A percentile compares a stretch with the other conserved stretches of the same genome.
phyloP scores from a whole-genome alignment of 768 basidiomycete genomes.

The Steccherinum ochraceum region DNA sequence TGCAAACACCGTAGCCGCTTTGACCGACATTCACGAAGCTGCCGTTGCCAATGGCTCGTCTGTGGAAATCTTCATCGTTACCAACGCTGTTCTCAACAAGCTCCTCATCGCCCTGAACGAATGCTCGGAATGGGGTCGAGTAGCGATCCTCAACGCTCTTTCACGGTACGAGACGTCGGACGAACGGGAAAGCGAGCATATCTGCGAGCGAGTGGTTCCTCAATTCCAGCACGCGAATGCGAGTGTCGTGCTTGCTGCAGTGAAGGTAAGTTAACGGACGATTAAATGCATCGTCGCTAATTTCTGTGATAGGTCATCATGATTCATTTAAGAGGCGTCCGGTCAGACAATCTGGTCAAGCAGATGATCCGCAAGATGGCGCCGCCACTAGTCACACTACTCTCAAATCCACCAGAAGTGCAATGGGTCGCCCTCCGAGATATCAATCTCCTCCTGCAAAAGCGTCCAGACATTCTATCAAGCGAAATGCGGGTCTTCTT shows the following conservation, averaged over 20 bases:
- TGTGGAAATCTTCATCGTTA: constrained; percentile 74
- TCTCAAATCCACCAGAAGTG: constrained; percentile 94
- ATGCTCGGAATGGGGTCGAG: constrained; percentile 98
- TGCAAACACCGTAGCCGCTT: constrained; percentile 89
- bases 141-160: constrained; percentile 84
- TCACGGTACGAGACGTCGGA: constrained; percentile 79
- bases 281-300: neutral
- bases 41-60: constrained; percentile 55
- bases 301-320: constrained; percentile 71
- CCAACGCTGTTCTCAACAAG: constrained; percentile 77
- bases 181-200: constrained; percentile 95
- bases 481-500: constrained; percentile 99
- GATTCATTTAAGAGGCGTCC: constrained; percentile 88
- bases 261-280: constrained; percentile 56
- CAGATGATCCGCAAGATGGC: constrained; percentile 95
- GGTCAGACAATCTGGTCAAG: constrained; percentile 76
- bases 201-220: constrained; percentile 96
- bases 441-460: constrained; percentile 94
- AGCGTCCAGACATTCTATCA: constrained; percentile 80
- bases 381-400: constrained; percentile 89
- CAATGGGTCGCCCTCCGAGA: constrained; percentile 98
- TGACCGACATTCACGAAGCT: constrained; percentile 85
- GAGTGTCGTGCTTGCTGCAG: constrained; percentile 92
- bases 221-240: constrained; percentile 98
- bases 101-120: constrained; percentile 94